Evolutionary conservation across 23 red algal species (phyloP), one percentile per base, ranked within the genome.

Genomic region (Gracilaria domingensis): DNA sequence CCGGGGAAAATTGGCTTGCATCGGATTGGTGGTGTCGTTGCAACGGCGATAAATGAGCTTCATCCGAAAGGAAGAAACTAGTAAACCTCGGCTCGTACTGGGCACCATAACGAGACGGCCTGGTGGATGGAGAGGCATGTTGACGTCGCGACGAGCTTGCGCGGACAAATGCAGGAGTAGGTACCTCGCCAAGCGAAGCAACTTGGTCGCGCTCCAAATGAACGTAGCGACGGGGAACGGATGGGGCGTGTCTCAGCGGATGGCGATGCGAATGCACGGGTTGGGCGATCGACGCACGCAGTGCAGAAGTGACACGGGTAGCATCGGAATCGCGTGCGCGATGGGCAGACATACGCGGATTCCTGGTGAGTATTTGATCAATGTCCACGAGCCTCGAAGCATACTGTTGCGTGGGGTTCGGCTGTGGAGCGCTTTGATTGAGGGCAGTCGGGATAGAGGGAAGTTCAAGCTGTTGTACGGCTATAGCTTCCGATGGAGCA

Each of bases 141-240:
- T 34, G 16, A 17, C 64, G 64, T 17, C 64, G 64, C 32, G 30
- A 28, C 16, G 64, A 5, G 64, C 64, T 32, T 20, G 30, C 14
- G 30, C 33, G 64, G 16, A 69, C 64, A 36, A 69, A 69, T 9
- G 4, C 28, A 8, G 64, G 64, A 37, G 30, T 1, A 30, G 30
- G 16, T 18, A 18, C 64, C 2, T 18, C 26, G 33, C 64, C 64
- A 36, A 36, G 28, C 29, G 33, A 36, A 37, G 8, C 64, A 20
- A 28, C 64, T 20, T 69, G 64, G 16, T 69, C 33, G 64, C 64
- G 64, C 32, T 69, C 64, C 64, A 69, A 37, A 30, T 77, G 72
- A 50, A 77, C 39, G 21, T 77, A 77, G 9, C 72, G 72, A 51
- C 39, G 72, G 5, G 72, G 20, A 50, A 50, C n/a, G 0, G 72